Conservation (phyloP, 257 asterid genomes). For the Agastache rugosa region DNA sequence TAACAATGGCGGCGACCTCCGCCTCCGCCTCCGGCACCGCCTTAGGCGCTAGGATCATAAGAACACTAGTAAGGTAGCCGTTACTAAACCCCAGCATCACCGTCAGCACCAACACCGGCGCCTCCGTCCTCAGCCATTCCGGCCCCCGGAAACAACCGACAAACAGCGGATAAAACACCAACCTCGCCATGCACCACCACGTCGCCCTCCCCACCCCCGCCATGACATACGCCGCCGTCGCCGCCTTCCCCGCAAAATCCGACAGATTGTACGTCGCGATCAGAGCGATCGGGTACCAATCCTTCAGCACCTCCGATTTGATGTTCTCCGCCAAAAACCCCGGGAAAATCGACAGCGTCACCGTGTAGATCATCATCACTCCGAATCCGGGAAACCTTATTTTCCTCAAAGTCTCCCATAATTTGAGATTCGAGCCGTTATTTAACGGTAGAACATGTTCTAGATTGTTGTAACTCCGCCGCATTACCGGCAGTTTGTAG, state of each 20-base stretch:
- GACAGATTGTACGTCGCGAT: constrained; percentile 61
- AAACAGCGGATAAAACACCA: constrained; percentile 71
- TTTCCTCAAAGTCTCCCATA: constrained; percentile 44
- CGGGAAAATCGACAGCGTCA: constrained; percentile 77
- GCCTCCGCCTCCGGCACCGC: constrained; percentile 59
- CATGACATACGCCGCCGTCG: constrained; percentile 53
- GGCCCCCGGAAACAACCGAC: constrained; percentile 74
- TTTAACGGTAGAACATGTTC: constrained; percentile 19
- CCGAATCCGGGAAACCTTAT: constrained; percentile 71
- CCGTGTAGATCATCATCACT: constrained; percentile 61
- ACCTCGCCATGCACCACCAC: constrained; percentile 68
- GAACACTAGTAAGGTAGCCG: constrained; percentile 82
- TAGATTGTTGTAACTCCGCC: constrained; percentile 41
- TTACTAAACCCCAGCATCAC: constrained; percentile 64
- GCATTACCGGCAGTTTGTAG: constrained; percentile 59
- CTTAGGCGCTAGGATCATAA: constrained; percentile 84
- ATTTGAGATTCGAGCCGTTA: constrained; percentile 32
- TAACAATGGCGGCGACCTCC: constrained; percentile 74
- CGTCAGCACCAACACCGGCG: constrained; percentile 62
- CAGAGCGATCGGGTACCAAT: constrained; percentile 74
- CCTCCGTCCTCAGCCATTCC: constrained; percentile 71
- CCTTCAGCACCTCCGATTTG: constrained; percentile 52
- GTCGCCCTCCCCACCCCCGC: constrained; percentile 52
- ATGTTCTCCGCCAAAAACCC: constrained; percentile 73
- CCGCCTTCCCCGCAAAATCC: constrained; percentile 70